Evolutionary conservation across 345 rosid species (phyloP).

Genomic region (Luvunga scandens): DNA sequence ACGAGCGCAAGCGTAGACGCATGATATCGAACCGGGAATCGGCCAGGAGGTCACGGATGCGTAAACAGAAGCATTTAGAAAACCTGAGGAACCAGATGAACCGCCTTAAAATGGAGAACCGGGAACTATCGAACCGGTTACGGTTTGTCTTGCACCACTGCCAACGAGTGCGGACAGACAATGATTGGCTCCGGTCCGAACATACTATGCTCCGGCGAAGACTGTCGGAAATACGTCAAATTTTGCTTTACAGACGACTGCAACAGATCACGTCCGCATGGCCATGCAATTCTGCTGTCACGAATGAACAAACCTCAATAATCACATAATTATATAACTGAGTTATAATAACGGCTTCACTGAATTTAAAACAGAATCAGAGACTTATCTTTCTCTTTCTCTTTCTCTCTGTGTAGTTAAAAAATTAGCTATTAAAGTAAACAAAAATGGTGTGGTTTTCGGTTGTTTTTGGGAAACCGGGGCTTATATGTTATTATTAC

Average conservation of each 20-base stretch:
- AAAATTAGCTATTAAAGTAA: conserved; percentile 5
- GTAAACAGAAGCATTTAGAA: conserved; percentile 74
- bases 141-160: conserved; percentile 39
- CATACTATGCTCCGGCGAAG: conserved; percentile 46
- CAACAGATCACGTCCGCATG: conserved; percentile 58
- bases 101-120: conserved; percentile 63
- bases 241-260: conserved; percentile 48
- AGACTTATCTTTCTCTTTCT: background rate
- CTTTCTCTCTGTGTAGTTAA: conserved; percentile 15
- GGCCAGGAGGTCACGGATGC: conserved; percentile 79
- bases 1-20: conserved; percentile 70
- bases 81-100: conserved; percentile 65
- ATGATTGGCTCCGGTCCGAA: conserved; percentile 60
- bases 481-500: background rate
- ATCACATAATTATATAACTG: conserved; percentile 29
- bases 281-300: conserved; percentile 39
- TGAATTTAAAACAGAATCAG: conserved; percentile 10
- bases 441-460: conserved; percentile 18
- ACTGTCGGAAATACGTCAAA: conserved; percentile 49
- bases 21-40: conserved; percentile 93
- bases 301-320: conserved; percentile 43
- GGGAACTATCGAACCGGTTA: conserved; percentile 59
- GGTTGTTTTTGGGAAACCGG: conserved; percentile 16
- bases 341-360: conserved; percentile 10
- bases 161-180: conserved; percentile 45